A percentile compares a stretch with the other conserved stretches of the same genome.
phyloP scores from a whole-genome alignment of 768 basidiomycete genomes.

The Phylloporus arenicola region DNA sequence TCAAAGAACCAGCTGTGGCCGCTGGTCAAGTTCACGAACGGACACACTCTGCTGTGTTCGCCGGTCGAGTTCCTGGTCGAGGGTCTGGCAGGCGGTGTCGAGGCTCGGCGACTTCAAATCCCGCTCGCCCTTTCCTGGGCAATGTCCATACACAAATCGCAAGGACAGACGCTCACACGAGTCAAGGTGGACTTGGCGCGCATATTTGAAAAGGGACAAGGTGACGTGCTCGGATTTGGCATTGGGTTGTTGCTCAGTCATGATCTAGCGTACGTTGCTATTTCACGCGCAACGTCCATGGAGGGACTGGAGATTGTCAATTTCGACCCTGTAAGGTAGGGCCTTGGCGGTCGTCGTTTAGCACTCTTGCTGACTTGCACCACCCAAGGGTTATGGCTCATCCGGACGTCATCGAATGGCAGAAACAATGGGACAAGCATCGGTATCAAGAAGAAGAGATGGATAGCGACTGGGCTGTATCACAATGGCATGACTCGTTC shows the following conservation, averaged over 20 bases:
- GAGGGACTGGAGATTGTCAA: conserved; percentile 37
- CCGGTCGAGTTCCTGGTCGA: conserved; percentile 33
- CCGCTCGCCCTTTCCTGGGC: conserved; percentile 92
- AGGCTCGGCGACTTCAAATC: conserved; percentile 46
- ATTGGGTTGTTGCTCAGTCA: neutral
- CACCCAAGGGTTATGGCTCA: conserved; percentile 33
- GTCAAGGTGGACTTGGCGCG: conserved; percentile 89
- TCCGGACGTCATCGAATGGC: conserved; percentile 31
- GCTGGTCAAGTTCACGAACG: conserved; percentile 34
- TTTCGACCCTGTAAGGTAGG: conserved; percentile 32
- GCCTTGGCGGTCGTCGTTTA: neutral
- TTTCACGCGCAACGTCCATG: conserved; percentile 38
- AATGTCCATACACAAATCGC: conserved; percentile 97
- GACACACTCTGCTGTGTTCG: conserved; percentile 23
- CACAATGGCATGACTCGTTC: conserved; percentile 29
- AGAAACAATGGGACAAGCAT: conserved; percentile 24
- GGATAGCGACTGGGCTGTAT: conserved; percentile 29
- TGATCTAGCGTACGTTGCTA: conserved; percentile 31
- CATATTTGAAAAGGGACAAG: conserved; percentile 84
- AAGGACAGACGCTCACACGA: conserved; percentile 91
- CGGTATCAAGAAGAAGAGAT: conserved; percentile 29
- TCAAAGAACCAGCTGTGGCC: conserved; percentile 25
- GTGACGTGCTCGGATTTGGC: conserved; percentile 14
- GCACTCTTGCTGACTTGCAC: neutral
- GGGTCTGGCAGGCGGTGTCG: conserved; percentile 29